phyloP scores from a whole-genome alignment of 2,329 filamentous ascomycete genomes.

The Fonsecaea erecta region DNA sequence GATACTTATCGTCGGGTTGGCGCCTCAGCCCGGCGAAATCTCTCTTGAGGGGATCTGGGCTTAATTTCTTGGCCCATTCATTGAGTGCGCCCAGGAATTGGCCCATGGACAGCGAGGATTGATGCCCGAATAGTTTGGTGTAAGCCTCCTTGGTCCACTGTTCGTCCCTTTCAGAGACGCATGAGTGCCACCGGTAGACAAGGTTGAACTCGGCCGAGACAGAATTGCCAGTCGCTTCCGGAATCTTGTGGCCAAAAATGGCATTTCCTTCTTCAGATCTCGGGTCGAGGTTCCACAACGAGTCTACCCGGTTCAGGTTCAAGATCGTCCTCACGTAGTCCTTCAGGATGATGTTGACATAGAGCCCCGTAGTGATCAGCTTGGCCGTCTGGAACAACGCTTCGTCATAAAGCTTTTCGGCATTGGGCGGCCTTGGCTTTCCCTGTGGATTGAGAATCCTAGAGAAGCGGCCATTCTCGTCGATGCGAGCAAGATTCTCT shows the following conservation, averaged over 20 bases:
- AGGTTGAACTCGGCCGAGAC: slow-evolving; percentile 72
- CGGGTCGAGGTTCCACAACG: slow-evolving; percentile 67
- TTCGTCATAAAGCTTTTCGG: slow-evolving; percentile 52
- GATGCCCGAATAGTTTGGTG: slow-evolving; percentile 51
- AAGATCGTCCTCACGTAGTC: slow-evolving; percentile 68
- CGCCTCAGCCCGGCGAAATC: slow-evolving; percentile 57
- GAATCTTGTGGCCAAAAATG: slow-evolving; percentile 51
- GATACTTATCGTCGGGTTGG: slow-evolving; percentile 57
- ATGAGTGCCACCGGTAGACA: slow-evolving; percentile 69
- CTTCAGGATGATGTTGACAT: slow-evolving; percentile 60
- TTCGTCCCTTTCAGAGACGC: slow-evolving; percentile 65
- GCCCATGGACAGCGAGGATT: slow-evolving; percentile 44
- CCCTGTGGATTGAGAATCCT: slow-evolving; percentile 24
- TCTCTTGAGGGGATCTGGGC: slow-evolving; percentile 53
- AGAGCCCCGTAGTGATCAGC: slow-evolving; percentile 59
- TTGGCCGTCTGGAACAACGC: slow-evolving; percentile 63
- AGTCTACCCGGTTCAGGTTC: slow-evolving; percentile 63
- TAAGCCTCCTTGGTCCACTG: slow-evolving; percentile 64
- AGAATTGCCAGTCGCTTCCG: slow-evolving; percentile 67
- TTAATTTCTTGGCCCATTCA: slow-evolving; percentile 48
- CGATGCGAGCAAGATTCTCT: slow-evolving; percentile 66
- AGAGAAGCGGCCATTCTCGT: slow-evolving; percentile 66
- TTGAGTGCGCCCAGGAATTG: slow-evolving; percentile 49
- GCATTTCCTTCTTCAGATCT: slow-evolving; percentile 62
- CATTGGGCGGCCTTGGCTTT: slow-evolving; percentile 44